phyloP scores from a whole-genome alignment of 2,329 filamentous ascomycete genomes.

The Bipolaris gigantea region DNA sequence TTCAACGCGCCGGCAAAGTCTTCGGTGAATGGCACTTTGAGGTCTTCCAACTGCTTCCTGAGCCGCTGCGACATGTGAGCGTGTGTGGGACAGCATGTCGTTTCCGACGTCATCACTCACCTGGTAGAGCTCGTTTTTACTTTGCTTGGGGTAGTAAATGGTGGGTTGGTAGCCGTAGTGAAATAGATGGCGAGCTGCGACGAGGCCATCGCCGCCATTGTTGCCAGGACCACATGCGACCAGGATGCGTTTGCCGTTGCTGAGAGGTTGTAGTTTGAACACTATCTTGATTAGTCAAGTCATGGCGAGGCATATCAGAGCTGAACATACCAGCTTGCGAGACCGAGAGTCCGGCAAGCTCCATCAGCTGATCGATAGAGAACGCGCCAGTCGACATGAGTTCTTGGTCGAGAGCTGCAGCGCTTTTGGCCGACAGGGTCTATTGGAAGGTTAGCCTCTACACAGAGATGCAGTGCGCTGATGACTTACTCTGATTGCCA shows the following conservation, averaged over 20 bases:
- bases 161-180: constrained; percentile 90
- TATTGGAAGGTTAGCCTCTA: constrained; percentile 41
- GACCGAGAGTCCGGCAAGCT: constrained; percentile 88
- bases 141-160: constrained; percentile 90
- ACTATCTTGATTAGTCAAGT: constrained; percentile 55
- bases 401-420: constrained; percentile 86
- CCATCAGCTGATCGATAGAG: constrained; percentile 96
- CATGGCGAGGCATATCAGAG: neutral
- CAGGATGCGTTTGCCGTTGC: constrained; percentile 71
- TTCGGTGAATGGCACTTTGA: constrained; percentile 79
- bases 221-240: constrained; percentile 88
- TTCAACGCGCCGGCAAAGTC: constrained; percentile 72
- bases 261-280: constrained; percentile 78
- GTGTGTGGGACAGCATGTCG: neutral
- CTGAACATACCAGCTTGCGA: constrained; percentile 73
- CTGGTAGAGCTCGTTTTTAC: constrained; percentile 87
- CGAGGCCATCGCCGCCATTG: constrained; percentile 85
- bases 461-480: too few relatives aligned
- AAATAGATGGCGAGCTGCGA: constrained; percentile 86
- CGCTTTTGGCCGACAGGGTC: constrained; percentile 86
- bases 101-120: constrained; percentile 50
- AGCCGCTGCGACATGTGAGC: constrained; percentile 63
- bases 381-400: constrained; percentile 89
- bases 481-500: neutral
- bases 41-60: constrained; percentile 78